Percentiles rank a stretch among this genome's conserved stretches.
phyloP scores from a whole-genome alignment of 495 filamentous ascomycete genomes.

The Aspergillus cavernicola region DNA sequence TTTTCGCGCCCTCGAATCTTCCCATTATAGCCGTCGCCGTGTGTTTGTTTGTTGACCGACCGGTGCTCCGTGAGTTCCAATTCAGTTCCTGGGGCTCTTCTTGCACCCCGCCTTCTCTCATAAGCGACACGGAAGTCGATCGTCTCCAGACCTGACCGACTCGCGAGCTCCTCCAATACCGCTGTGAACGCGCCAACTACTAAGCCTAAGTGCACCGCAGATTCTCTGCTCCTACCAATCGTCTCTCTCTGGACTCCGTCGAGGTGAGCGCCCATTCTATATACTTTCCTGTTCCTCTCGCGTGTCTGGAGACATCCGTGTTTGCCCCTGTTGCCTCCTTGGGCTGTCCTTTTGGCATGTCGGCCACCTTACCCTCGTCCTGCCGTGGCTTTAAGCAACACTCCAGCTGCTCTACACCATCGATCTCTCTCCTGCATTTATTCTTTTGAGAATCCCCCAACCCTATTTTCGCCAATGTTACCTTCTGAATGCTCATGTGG shows the following conservation, averaged over 20 bases:
- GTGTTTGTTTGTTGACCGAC: conserved; percentile 4
- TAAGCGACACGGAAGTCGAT: conserved; percentile 47
- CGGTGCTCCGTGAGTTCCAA: conserved; percentile 7
- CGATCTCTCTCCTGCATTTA: neutral
- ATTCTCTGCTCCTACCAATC: conserved; percentile 12
- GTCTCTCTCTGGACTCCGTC: conserved; percentile 5
- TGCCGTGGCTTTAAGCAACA: conserved; percentile 6
- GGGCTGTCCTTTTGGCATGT: conserved; percentile 4
- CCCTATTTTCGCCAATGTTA: conserved; percentile 1
- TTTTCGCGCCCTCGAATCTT: neutral
- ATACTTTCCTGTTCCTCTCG: conserved; percentile 18
- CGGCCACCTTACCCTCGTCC: conserved; percentile 1
- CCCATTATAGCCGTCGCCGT: neutral
- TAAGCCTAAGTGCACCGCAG: conserved; percentile 12
- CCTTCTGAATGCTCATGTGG: conserved; percentile 28
- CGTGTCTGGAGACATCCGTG: conserved; percentile 9
- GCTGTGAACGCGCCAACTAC: conserved; percentile 25
- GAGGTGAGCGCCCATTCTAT: conserved; percentile 18
- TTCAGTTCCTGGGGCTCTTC: conserved; percentile 17
- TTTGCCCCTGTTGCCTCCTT: conserved; percentile 12
- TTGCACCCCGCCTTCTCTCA: conserved; percentile 24
- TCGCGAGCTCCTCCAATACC: conserved; percentile 27
- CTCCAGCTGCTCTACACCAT: neutral
- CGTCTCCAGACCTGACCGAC: conserved; percentile 32
- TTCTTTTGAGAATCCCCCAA: neutral